A percentile compares a stretch with the other conserved stretches of the same genome.
Conservation (phyloP, 257 asterid species). For the Solanum sitiens region DNA sequence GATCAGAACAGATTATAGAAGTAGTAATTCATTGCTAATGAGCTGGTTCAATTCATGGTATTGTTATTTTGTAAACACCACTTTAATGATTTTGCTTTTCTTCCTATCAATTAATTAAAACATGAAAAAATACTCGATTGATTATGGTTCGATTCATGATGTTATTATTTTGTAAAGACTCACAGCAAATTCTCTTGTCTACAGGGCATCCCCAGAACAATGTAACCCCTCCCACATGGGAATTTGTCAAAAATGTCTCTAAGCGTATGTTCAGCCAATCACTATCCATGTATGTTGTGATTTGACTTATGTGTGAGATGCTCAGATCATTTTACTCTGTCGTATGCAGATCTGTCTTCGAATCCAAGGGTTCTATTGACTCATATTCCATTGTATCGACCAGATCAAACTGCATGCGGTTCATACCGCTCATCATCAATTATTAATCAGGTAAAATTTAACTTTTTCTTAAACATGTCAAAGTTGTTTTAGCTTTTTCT, state of each 20-base stretch:
- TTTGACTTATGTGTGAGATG: not conserved
- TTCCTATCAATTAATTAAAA: not conserved
- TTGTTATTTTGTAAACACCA: not conserved
- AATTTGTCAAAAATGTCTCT: conserved; percentile 40
- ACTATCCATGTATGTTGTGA: not conserved
- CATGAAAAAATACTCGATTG: not conserved
- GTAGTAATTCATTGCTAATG: not conserved
- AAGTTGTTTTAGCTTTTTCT: not conserved
- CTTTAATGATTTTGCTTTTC: not conserved
- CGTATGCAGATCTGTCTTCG: conserved; percentile 31
- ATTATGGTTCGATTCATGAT: not conserved
- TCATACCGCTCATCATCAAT: conserved; percentile 63
- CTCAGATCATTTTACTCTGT: conserved; percentile 6
- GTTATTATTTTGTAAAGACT: not conserved
- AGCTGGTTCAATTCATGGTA: not conserved
- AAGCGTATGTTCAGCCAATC: conserved; percentile 25
- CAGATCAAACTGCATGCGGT: conserved; percentile 76
- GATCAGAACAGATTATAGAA: not conserved
- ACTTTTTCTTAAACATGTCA: not conserved
- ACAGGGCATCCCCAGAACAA: conserved; percentile 49
- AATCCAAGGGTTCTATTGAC: conserved; percentile 69
- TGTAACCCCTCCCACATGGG: conserved; percentile 60
- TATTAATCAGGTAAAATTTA: conserved; percentile 62
- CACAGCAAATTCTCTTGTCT: conserved; percentile 10
- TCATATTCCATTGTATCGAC: conserved; percentile 85